Base-by-base conservation (phyloP, 805 yeast species). In the Kluyveromyces dobzhanskii region DNA sequence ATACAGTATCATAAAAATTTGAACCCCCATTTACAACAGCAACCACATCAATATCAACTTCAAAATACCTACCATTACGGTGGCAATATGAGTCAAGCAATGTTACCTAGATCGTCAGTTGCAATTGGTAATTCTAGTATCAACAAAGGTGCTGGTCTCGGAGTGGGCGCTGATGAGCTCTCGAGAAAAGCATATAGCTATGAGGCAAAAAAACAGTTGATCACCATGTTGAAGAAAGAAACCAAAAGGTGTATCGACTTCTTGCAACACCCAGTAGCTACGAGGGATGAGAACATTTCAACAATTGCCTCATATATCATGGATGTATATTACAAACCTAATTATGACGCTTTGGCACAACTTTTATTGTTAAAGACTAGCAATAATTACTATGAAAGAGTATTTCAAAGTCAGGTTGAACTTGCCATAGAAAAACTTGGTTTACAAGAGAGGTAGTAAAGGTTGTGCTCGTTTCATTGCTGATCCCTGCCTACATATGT, bases 281-380 rank as follows among this genome's bases (percentile, higher is more conserved):
- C 63, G 1, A 54, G 62, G 40, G 55, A 57, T 11, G 50, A 45
- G n/a, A 63, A 57, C 38, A 35, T 64, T 32, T 45, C 38, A 11
- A 51, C 57, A 23, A 54, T 67, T 27, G 37, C 62, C 8, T 60
- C 59, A n/a, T 62, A 62, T 41, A 56, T 67, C 30, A 42, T 64
- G 32, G 64, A 64, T 21, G 56, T 57, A 0, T 61, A 51, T 38
- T 66, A 69, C 65, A 41, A 45, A 11, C 53, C 57, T n/a, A 58
- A 67, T 37, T 18, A 48, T 3, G 40, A 40, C 18, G 42, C 44
- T 9, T 40, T 58, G 25, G 35, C 50, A 7, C 44, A 41, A 4
- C 54, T 56, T 41, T 30, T 58, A 26, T 44, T 47, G 25, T 28
- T 48, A 11, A 32, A 49, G 34, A 47, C 43, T 28, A 30, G 51